Percentiles rank a stretch among this genome's conserved stretches.
Evolutionary conservation across 75 land plant species (phyloP).

Genomic region (Ceratopteris richardii): DNA sequence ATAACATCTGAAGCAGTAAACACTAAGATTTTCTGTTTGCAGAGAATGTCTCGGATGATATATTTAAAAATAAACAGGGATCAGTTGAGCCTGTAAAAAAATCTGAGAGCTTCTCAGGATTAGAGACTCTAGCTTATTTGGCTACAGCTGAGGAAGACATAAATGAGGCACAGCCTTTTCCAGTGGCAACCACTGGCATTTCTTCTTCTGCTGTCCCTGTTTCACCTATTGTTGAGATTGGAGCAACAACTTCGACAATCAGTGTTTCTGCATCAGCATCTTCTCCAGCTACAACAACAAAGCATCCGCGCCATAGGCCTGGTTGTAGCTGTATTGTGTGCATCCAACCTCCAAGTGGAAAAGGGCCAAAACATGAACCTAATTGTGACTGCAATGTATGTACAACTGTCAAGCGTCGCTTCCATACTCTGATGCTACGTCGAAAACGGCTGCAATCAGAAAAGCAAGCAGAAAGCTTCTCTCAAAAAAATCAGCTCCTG

Average conservation of each 20-base stretch:
- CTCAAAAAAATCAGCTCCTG: not conserved
- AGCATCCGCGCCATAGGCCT: constrained; percentile 49
- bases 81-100: not conserved
- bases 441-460: constrained; percentile 43
- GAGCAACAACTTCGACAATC: too few species aligned
- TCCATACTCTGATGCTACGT: constrained; percentile 40
- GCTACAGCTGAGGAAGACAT: not conserved
- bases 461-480: constrained; percentile 29
- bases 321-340: constrained; percentile 51
- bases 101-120: not conserved
- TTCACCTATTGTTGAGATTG: too few species aligned
- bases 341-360: constrained; percentile 54
- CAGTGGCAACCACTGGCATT: too few species aligned
- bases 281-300: constrained; percentile 38
- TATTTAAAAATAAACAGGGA: not conserved
- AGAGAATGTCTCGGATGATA: not conserved
- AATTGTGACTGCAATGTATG: constrained; percentile 39
- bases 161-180: not conserved
- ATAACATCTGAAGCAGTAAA: too few species aligned
- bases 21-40: too few species aligned
- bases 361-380: constrained; percentile 47
- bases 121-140: not conserved
- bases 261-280: constrained; percentile 1
- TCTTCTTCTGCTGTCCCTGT: too few species aligned
- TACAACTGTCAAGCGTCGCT: constrained; percentile 38